Conservation (phyloP, 73 alveolate genomes). For the Paramecium tetraurelia region DNA sequence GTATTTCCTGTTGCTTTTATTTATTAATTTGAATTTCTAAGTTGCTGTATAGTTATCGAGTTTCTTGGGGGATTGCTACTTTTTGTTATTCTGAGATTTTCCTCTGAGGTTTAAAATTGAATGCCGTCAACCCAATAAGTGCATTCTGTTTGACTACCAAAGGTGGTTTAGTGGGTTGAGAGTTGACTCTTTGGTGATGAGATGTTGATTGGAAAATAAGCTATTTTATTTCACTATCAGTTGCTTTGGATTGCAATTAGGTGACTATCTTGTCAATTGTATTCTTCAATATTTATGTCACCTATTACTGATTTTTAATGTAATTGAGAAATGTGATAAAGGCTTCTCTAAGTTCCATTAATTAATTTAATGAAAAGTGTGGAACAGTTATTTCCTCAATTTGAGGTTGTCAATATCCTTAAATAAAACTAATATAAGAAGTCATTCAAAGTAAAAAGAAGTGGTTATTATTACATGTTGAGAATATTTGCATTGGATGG, state of each 20-base stretch:
- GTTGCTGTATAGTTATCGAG: neutral
- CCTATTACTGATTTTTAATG: neutral
- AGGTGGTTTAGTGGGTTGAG: neutral
- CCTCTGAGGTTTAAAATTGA: neutral
- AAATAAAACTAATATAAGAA: slow-evolving; percentile 31
- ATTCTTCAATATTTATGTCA: neutral
- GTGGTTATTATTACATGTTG: slow-evolving; percentile 34
- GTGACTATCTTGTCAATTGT: neutral
- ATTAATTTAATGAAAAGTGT: slow-evolving; percentile 1
- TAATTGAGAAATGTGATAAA: neutral
- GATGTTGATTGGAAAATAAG: neutral
- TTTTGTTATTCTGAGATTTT: neutral
- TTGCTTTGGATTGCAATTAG: neutral
- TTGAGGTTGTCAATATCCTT: neutral
- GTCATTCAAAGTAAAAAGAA: neutral
- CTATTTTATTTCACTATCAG: neutral
- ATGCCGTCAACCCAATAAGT: neutral
- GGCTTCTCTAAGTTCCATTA: neutral
- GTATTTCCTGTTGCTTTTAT: neutral
- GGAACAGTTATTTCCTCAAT: slow-evolving; percentile 26
- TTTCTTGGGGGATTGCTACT: neutral
- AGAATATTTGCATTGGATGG: neutral
- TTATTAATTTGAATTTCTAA: neutral
- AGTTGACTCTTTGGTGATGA: neutral
- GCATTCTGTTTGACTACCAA: neutral